Evolutionary conservation across 768 basidiomycete species (phyloP), one percentile per base, ranked within the genome.

Genomic region (Amanita fuliginea): DNA sequence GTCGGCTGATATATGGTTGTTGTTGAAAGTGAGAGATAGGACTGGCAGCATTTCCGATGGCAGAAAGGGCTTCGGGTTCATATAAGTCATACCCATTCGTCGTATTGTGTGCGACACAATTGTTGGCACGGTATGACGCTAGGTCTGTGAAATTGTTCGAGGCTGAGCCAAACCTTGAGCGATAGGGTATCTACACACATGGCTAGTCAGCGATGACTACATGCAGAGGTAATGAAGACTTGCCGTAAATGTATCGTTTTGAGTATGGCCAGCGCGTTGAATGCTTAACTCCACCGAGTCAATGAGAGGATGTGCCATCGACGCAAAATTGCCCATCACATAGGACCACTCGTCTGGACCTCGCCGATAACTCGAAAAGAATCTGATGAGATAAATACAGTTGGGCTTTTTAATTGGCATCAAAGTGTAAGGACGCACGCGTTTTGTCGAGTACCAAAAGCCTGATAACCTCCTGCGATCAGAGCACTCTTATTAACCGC

Each of bases 281-380:
- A 81, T 63, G 1, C 69, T 73, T 44, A 81, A 62, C 6, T 65
- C 64, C 19, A 73, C 77, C 1, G 60, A 63, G 55, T 81, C 78
- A 26, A 57, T 58, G 9, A 78, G 61, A 14, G 80, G 79, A 19
- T 77, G 75, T 11, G 70, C 64, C 49, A 73, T 69, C 49, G 73
- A 71, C 0, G 77, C 79, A 56, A 81, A 81, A 51, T 78, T 74
- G 21, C 73, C 74, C 68, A 77, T 64, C 49, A 63, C 56, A 46
- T 74, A 74, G 16, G 62, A 60, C 71, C 73, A 73, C 16, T 69
- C 64, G 32, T 56, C 53, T 13, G 65, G 55, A 18, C 65, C 62
- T 13, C 66, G 59, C 36, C 58, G 59, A 49, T 73, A 74, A 52
- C 70, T 74, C 16, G 73, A 65, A 57, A 74, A 76, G 58, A 73